Percentiles rank a stretch among this genome's conserved stretches.
These are phyloP conservation scores for grape (Vitis vinifera) DNA, from an alignment of 164 flowering plant species.

Conservation along the genomic window DNA sequence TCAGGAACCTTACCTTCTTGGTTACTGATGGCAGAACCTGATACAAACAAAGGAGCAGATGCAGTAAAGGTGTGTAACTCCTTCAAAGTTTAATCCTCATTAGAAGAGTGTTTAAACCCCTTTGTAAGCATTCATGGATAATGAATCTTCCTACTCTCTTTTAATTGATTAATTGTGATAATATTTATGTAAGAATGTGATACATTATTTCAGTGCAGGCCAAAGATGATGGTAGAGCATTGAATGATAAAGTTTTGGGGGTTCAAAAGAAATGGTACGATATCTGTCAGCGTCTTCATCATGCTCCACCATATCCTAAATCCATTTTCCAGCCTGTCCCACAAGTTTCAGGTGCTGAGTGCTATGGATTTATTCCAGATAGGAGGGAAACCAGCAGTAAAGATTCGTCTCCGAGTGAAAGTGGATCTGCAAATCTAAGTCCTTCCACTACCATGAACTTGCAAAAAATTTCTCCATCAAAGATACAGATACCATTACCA, in stretches of 20 bases:
- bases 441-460: constrained; percentile 20
- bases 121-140: not conserved
- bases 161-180: not conserved
- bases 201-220: constrained; percentile 75
- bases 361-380: constrained; percentile 27
- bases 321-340: constrained; percentile 17
- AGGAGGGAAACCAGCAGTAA: constrained; percentile 20
- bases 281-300: constrained; percentile 58
- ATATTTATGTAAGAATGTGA: constrained; percentile 7
- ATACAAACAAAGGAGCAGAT: constrained; percentile 26
- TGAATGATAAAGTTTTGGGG: constrained; percentile 40
- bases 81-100: not conserved
- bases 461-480: constrained; percentile 6
- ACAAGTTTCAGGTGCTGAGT: constrained; percentile 29
- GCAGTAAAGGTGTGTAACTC: constrained; percentile 35
- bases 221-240: constrained; percentile 44
- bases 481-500: constrained; percentile 4
- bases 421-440: constrained; percentile 15
- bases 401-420: constrained; percentile 25
- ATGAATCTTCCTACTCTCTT: not conserved
- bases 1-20: constrained; percentile 42
- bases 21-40: constrained; percentile 39
- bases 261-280: constrained; percentile 69
- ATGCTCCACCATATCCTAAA: constrained; percentile 21
- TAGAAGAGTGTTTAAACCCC: too few relatives aligned